Base-by-base conservation (phyloP, 2,329 filamentous ascomycete genomes). In the Fusarium bactridioides region DNA sequence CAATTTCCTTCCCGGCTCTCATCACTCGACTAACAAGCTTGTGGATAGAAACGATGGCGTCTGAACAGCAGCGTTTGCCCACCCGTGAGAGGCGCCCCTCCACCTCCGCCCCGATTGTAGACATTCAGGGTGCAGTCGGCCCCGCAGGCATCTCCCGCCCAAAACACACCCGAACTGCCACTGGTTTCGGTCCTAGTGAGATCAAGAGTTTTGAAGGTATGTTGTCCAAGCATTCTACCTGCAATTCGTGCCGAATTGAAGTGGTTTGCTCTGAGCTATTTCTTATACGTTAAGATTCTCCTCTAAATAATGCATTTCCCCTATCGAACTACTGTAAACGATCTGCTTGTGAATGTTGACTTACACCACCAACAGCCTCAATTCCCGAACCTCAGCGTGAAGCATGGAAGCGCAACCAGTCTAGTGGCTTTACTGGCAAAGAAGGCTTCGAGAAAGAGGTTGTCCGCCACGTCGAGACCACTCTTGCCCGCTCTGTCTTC, bases 161-260 rank as follows among this genome's bases (percentile, higher is more conserved):
- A 50, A 99, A 98, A 85, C 96, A 99, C 86, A 98, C 94, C 87
- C 90, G 96, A 76, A 98, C 95, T n/a, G 93, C 93, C 74, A 99
- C 96, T 15, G 96, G 96, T 13, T 96, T 98, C 80, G 95, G 94
- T 38, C 89, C 94, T 33, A 86, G 89, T 40, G 96, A 99, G 80
- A 98, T 98, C 86, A 98, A 97, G 86, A 92, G 84, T 78, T 94
- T 98, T 54, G 95, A 98, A 85, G 94, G 94, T 86, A 90, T 84
- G 84, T 74, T 37, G 23, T 51, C 40, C 21, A 33, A 45, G 29
- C 16, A 29, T 21, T 35, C 15, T 38, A 27, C 21, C 16, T 41
- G 16, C 31, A 37, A n/a, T 35, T 40, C 25, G 25, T 10, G 31
- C 23, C 9, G 16, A 21, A 37, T 41, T n/a, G 27, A 29, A 53